Evolutionary conservation across 805 yeast genomes (phyloP), one percentile per base, ranked within the genome.

Genomic region (Wickerhamiella kurtzmanii): DNA sequence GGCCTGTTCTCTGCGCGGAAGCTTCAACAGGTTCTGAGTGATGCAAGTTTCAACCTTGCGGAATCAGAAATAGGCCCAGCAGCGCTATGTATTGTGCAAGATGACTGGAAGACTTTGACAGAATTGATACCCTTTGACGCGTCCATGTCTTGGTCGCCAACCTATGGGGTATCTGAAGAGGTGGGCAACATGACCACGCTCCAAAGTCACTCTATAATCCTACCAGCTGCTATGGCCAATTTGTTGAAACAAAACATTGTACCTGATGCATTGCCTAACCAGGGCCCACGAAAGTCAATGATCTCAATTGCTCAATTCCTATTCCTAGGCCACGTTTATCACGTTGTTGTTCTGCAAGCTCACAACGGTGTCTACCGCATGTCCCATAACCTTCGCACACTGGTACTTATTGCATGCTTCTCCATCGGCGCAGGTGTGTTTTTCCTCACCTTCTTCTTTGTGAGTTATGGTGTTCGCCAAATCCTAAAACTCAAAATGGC

Each of bases 401-500:
- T 48, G 37, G 44, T 56, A 4, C 38, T 54, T 19, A 45, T 50
- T 13, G 38, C 56, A 4, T 44, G 56, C 43, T 48, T 53, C 37
- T 39, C 46, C 6, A 50, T 53, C 9, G 55, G 50, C 2, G 55
- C 50, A 2, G 56, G 51, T 1, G 54, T 54, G 54, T 47, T 53
- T 35, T 25, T 55, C 2, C 46, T 53, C 37, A 47, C 58, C 35
- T 51, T 50, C 22, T 35, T 50, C 13, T 50, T 55, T 42, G 53
- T 51, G 25, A 43, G 56, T 22, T 55, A 50, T 43, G 54, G 58
- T 2, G 55, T 57, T 3, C 51, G 58, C 6, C 57, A 56, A 21
- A 54, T 56, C 8, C 43, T 55, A 22, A 42, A 54, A 11, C 49
- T 56, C 22, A 56, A 55, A 17, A 54, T 52, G 51, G 55, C 59